phyloP scores from a whole-genome alignment of 331 rosid species.

The Prunus yedoensis region DNA sequence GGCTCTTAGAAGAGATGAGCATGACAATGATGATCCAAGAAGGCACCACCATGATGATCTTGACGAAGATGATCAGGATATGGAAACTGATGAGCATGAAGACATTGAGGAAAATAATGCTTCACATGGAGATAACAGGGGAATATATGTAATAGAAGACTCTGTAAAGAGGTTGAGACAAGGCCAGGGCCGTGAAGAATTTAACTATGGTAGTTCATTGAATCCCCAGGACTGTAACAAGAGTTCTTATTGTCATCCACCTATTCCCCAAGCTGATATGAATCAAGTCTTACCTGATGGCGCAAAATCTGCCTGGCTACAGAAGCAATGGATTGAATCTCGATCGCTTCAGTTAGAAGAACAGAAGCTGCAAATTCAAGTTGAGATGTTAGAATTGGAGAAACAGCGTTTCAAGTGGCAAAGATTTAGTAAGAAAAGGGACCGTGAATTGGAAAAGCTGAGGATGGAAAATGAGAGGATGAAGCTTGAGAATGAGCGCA shows the following conservation, averaged over 20 bases:
- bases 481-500: slow-evolving; percentile 77
- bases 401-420: slow-evolving; percentile 78
- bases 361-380: slow-evolving; percentile 75
- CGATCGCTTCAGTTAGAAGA: slow-evolving; percentile 77
- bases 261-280: slow-evolving; percentile 40
- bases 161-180: slow-evolving; percentile 56
- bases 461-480: slow-evolving; percentile 80
- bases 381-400: slow-evolving; percentile 75
- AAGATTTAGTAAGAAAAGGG: slow-evolving; percentile 72
- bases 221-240: slow-evolving; percentile 48
- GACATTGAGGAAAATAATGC: slow-evolving; percentile 63
- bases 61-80: slow-evolving; percentile 67
- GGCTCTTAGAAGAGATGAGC: slow-evolving; percentile 78
- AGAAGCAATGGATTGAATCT: slow-evolving; percentile 72
- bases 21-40: slow-evolving; percentile 57
- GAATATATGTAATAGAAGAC: slow-evolving; percentile 34
- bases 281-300: slow-evolving; percentile 54
- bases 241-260: slow-evolving; percentile 43
- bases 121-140: slow-evolving; percentile 48
- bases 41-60: slow-evolving; percentile 61
- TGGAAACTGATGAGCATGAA: slow-evolving; percentile 65
- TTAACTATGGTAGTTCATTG: slow-evolving; percentile 42
- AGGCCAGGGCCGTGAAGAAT: slow-evolving; percentile 51
- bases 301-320: slow-evolving; percentile 51
- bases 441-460: slow-evolving; percentile 75